Conservation (phyloP, 75 land plant species). For the Selaginella moellendorffii region DNA sequence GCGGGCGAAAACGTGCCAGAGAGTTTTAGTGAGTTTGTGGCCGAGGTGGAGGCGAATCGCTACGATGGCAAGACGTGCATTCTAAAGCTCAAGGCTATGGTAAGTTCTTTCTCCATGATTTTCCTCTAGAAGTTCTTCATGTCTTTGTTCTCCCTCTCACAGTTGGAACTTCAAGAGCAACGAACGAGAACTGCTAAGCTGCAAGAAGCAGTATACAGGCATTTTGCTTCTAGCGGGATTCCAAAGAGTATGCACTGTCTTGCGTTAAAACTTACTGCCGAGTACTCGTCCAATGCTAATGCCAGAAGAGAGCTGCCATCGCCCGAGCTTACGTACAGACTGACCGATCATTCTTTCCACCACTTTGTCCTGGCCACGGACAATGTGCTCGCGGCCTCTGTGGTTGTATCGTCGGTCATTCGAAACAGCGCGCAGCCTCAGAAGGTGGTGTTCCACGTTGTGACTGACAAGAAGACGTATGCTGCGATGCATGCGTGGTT, state of each 20-base stretch:
- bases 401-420: conserved; percentile 53
- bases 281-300: conserved; percentile 87
- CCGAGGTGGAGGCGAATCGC: conserved; percentile 34
- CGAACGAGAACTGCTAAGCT: conserved; percentile 54
- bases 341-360: conserved; percentile 50
- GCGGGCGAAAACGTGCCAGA: conserved; percentile 38
- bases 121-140: too few relatives aligned
- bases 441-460: conserved; percentile 57
- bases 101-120: too few relatives aligned
- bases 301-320: conserved; percentile 72
- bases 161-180: conserved; percentile 67
- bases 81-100: conserved; percentile 62
- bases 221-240: conserved; percentile 79
- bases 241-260: conserved; percentile 91
- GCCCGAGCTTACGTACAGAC: conserved; percentile 56
- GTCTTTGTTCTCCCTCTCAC: too few relatives aligned
- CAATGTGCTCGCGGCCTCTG: conserved; percentile 75
- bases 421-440: conserved; percentile 35
- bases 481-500: conserved; percentile 99
- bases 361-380: conserved; percentile 65
- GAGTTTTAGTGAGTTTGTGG: conserved; percentile 49
- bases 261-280: conserved; percentile 74
- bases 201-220: conserved; percentile 74
- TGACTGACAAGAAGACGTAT: conserved; percentile 95
- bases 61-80: conserved; percentile 51